Base-by-base conservation (phyloP, 108 stramenopile genomes). In the Fistulifera pelliculosa region DNA sequence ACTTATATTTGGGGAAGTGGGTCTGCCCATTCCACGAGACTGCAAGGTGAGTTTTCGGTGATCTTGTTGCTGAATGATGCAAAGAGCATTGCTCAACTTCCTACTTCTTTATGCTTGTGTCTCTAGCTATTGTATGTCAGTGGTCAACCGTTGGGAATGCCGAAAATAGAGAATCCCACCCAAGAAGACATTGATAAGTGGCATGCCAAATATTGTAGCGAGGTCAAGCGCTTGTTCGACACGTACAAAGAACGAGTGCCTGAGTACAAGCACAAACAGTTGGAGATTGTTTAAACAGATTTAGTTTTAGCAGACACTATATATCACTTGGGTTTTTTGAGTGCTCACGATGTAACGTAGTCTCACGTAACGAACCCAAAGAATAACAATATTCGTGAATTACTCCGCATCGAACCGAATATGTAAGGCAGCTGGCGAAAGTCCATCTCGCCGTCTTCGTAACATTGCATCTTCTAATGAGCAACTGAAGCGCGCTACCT, bases 1-100 rank as follows among this genome's bases (percentile, higher is more conserved):
- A 83, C 87, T 17, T 71, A 78, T 43, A 77, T 87, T 56, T 88
- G 82, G 84, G 91, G 91, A 5, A 75, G 76, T 58, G 51, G 56
- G 49, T 41, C 58, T 89, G n/a, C 91, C 91, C 8, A 73, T 93
- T 38, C 87, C 87, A 26, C 56, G 77, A 26, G 31, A 70, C 76
- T 60, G 76, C 73, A 49, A 80, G 75, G 63, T 44, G 65, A 67
- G 16, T 28, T 7, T 24, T 14, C 18, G 0, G 31, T 48, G 2
- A 14, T 18, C 1, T 10, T 14, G 18, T 22, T 24, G 3, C 3
- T 22, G 22, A 48, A 22, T 56, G 1, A 31, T 22, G 38, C 16
- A 7, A 31, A 21, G 21, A 18, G 21, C 21, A 35, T 8, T 3
- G 31, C 31, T 35, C 31, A 35, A n/a, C 21, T 42, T 53, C 24